These are phyloP conservation scores for Theobroma grandiflorum DNA, from an alignment of 441 rosid genomes.

Conservation along the genomic window DNA sequence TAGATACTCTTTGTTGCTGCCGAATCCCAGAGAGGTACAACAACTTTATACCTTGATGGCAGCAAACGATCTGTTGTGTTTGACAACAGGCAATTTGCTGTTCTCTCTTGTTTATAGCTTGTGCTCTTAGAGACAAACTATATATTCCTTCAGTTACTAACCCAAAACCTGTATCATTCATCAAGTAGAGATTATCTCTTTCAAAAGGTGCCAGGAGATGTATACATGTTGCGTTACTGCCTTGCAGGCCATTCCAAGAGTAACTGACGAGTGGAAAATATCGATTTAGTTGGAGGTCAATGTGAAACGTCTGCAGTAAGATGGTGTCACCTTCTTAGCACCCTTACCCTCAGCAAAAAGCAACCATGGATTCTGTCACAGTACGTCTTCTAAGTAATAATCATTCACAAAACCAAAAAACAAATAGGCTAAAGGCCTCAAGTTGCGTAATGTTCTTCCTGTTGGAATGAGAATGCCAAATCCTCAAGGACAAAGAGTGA, in stretches of 20 bases:
- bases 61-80: background rate
- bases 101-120: background rate
- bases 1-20: constrained; percentile 1
- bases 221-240: constrained; percentile 6
- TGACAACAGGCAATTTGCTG: background rate
- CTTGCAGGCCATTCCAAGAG: constrained; percentile 1
- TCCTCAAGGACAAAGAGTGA: background rate
- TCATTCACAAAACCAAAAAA: too few species aligned
- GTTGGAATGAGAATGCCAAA: background rate
- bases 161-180: background rate
- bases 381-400: too few species aligned
- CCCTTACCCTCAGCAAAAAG: too few species aligned
- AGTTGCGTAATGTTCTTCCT: background rate
- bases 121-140: background rate
- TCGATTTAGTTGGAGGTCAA: too few species aligned
- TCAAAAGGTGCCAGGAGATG: background rate
- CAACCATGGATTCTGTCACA: too few species aligned
- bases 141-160: background rate
- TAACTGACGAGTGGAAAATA: background rate
- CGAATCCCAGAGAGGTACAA: background rate
- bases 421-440: too few species aligned
- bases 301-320: background rate
- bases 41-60: background rate
- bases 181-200: background rate
- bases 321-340: background rate